phyloP scores from a whole-genome alignment of 208 protist genomes.

The Acanthamoeba castellanii region DNA sequence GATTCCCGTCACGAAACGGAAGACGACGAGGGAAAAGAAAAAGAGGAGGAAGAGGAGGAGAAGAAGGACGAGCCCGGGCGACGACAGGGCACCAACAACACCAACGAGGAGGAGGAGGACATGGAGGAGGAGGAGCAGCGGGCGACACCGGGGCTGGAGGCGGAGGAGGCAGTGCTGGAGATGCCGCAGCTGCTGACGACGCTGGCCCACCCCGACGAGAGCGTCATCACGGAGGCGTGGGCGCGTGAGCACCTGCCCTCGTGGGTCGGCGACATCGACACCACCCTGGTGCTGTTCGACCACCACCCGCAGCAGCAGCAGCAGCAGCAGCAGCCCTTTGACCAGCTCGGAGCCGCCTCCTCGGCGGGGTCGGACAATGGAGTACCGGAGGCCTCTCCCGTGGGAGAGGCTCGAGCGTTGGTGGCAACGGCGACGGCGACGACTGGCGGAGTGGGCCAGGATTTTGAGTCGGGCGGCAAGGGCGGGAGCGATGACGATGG shows the following conservation, averaged over 20 bases:
- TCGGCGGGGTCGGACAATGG: too few relatives aligned
- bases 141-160: not conserved
- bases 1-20: too few relatives aligned
- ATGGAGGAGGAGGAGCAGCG: too few relatives aligned
- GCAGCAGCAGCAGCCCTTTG: too few relatives aligned
- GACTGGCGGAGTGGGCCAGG: not conserved
- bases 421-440: too few relatives aligned
- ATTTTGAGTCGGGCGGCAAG: not conserved
- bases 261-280: not conserved
- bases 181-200: not conserved
- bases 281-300: too few relatives aligned
- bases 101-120: not conserved
- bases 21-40: slow-evolving; percentile 15
- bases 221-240: not conserved
- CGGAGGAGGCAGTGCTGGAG: not conserved
- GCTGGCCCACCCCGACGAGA: not conserved
- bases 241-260: not conserved
- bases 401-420: too few relatives aligned
- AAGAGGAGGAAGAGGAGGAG: slow-evolving; percentile 23
- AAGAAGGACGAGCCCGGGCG: not conserved
- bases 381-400: too few relatives aligned
- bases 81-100: too few relatives aligned
- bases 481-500: not conserved
- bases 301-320: too few relatives aligned
- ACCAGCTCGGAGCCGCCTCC: too few relatives aligned